Evolutionary conservation across 495 filamentous ascomycete genomes (phyloP), one percentile per base, ranked within the genome.

Genomic region (Neurospora intermedia): DNA sequence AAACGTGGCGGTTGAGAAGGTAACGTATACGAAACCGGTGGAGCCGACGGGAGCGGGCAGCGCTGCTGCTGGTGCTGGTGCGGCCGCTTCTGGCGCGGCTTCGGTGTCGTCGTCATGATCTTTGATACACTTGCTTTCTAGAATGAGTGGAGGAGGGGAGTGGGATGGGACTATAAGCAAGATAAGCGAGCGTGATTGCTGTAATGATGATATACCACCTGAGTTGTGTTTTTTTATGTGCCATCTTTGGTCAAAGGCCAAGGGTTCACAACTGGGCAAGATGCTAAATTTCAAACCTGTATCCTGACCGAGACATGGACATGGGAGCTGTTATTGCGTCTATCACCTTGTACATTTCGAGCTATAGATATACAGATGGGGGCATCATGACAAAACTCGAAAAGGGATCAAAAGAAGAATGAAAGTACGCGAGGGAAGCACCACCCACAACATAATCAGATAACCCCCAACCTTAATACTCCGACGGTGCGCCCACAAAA

Each of bases 1-100:
- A 81, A 97, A 91, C 73, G 96, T 99, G 18, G 92, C 91, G 39
- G 96, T 99, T 48, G 96, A 99, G 82, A 98, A 98, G 85, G 94
- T 99, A 48, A 96, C 93, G 43, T 99, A 94, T 81, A 93, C 96
- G 77, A 98, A 98, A 85, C 92, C 92, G 31, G 86, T 88, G 71
- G 83, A 85, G 74, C 85, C 85, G 35, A 82, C 84, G 27, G 82
- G 81, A 5, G 79, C 80, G 13, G 54, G 13, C 6, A 13, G 23
- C 1, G 54, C 27, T 66, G 54, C 27, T 66, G 54, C 54, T 66
- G 54, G 27, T 66, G 54, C 54, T 31, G 54, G 54, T 8, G 15
- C 54, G 6, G 54, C 54, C 13, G 54, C 54, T 66, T 66, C 54
- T 66, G 54, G 54, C 35, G 54, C 27, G 13, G 54, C 54, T 66